Evolutionary conservation across 768 basidiomycete genomes (phyloP).

Genomic region (Suillus fuscotomentosus): DNA sequence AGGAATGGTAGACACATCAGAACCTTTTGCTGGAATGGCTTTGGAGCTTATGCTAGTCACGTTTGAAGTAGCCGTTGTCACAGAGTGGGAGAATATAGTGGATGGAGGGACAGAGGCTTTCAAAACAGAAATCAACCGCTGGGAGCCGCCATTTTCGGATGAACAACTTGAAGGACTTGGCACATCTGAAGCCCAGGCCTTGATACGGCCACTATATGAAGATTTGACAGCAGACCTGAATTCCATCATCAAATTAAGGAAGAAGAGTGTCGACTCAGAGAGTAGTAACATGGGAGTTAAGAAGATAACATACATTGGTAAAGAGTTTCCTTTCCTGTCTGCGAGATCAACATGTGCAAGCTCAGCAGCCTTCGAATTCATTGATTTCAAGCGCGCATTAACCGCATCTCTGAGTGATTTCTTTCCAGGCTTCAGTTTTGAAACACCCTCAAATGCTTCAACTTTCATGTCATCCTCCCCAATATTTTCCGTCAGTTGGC

Average conservation of each 20-base stretch:
- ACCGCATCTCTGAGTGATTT: neutral
- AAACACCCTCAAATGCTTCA: neutral
- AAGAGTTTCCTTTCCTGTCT: neutral
- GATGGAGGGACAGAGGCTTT: neutral
- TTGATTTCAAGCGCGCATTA: neutral
- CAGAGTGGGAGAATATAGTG: neutral
- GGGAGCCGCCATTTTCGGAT: neutral
- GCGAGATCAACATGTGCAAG: neutral
- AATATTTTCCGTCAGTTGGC: neutral
- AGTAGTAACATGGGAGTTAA: conserved; percentile 2
- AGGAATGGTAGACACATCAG: neutral
- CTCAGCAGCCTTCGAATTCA: neutral
- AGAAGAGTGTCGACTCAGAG: conserved; percentile 8
- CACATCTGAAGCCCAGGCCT: neutral
- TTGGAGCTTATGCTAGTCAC: neutral
- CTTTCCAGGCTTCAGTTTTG: neutral
- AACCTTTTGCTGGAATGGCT: neutral
- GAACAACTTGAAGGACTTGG: neutral
- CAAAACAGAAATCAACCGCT: neutral
- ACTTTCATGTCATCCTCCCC: neutral
- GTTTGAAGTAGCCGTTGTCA: neutral
- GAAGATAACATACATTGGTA: neutral
- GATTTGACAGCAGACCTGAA: neutral
- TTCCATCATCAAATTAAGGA: conserved; percentile 1
- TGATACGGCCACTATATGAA: neutral